Evolutionary conservation across 805 yeast genomes (phyloP).

Genomic region (Pichia nanzhaoensis): DNA sequence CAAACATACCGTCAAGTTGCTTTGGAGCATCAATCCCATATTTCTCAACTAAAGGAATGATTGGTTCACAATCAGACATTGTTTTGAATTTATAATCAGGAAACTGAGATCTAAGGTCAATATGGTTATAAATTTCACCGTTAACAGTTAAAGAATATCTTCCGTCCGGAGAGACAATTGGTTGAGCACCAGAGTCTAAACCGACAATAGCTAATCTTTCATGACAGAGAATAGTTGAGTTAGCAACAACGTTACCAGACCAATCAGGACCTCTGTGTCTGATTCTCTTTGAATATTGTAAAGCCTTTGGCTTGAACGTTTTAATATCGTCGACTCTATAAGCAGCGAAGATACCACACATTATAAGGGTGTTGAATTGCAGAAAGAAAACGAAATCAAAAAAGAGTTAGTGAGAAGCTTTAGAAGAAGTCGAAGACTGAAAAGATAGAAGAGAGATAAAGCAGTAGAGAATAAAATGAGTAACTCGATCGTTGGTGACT

Average conservation of each 20-base stretch:
- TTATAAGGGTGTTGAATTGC: constrained; percentile 24
- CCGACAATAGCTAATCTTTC: constrained; percentile 98
- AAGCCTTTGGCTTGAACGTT: constrained; percentile 77
- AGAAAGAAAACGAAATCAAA: not conserved
- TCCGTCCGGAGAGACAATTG: constrained; percentile 77
- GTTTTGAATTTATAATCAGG: constrained; percentile 74
- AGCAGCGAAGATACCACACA: constrained; percentile 99
- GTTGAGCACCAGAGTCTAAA: constrained; percentile 96
- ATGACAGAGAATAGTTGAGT: constrained; percentile 80
- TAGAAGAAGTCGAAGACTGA: not conserved
- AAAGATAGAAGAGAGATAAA: not conserved
- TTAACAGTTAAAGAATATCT: constrained; percentile 76
- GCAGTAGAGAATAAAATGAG: not conserved
- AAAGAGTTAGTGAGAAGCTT: not conserved
- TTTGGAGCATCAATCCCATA: constrained; percentile 88
- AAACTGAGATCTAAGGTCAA: constrained; percentile 72
- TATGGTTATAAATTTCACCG: constrained; percentile 98
- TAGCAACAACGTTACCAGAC: constrained; percentile 82
- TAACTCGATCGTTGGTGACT: no score
- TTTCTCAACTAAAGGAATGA: constrained; percentile 85
- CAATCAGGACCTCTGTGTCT: constrained; percentile 99
- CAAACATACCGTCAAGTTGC: constrained; percentile 95
- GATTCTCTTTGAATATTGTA: constrained; percentile 84
- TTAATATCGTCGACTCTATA: constrained; percentile 75
- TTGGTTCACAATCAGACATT: constrained; percentile 93